Evolutionary conservation across 805 yeast species (phyloP).

Genomic region (Saccharomycopsis fibuligera): DNA sequence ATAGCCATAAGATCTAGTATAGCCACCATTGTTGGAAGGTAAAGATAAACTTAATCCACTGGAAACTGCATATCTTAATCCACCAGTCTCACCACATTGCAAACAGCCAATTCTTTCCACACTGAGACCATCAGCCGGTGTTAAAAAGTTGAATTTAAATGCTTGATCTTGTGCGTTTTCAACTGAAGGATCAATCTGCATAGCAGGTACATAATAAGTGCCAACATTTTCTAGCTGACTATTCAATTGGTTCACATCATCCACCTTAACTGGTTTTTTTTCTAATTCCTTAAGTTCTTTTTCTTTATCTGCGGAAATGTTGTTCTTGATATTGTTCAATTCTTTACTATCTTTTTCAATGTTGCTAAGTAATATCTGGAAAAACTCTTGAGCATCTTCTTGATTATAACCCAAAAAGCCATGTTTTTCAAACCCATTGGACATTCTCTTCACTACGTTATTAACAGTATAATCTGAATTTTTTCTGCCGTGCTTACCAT

Average conservation of each 20-base stretch:
- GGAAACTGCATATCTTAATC: conserved; percentile 73
- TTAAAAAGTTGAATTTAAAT: conserved; percentile 52
- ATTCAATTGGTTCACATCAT: conserved; percentile 25
- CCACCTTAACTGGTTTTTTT: conserved; percentile 25
- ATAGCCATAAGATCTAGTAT: conserved; percentile 31
- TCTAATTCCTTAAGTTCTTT: conserved; percentile 24
- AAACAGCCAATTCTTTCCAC: conserved; percentile 90
- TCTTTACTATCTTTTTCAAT: conserved; percentile 50
- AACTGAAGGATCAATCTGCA: conserved; percentile 60
- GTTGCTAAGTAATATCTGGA: conserved; percentile 67
- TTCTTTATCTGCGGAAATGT: conserved; percentile 18
- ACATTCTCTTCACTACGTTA: conserved; percentile 57
- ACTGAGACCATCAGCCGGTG: conserved; percentile 88
- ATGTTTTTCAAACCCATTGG: conserved; percentile 71
- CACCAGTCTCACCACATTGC: conserved; percentile 90
- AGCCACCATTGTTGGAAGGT: conserved; percentile 41
- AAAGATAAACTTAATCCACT: conserved; percentile 69
- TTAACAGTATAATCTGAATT: conserved; percentile 57
- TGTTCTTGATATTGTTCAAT: conserved; percentile 23
- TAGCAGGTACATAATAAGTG: conserved; percentile 60
- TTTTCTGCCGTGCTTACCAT: conserved; percentile 45
- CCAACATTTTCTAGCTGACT: conserved; percentile 44
- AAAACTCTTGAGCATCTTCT: conserved; percentile 95
- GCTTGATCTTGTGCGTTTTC: conserved; percentile 36
- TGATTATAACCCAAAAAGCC: conserved; percentile 82